These are phyloP conservation scores for Pyrus communis DNA, from an alignment of 306 rosid genomes.

Conservation along the genomic window DNA sequence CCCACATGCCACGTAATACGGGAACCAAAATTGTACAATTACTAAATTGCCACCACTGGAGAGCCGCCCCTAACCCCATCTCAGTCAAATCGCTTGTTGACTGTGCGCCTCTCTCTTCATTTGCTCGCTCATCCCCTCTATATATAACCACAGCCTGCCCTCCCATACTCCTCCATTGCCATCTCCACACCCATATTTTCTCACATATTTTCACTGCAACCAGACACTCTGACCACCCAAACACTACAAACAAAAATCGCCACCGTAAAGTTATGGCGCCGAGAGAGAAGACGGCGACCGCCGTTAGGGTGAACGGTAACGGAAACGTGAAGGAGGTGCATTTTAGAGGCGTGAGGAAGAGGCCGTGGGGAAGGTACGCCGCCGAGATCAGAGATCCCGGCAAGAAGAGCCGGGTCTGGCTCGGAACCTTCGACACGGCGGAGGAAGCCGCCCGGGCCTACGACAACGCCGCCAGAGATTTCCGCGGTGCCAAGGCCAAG, in stretches of 20 bases:
- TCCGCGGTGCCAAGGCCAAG: conserved; percentile 92
- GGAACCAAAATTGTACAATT: conserved; percentile 25
- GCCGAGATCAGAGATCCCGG: conserved; percentile 95
- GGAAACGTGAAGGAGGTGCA: conserved; percentile 61
- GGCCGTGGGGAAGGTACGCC: conserved; percentile 98
- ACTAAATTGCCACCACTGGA: conserved; percentile 16
- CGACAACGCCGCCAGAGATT: conserved; percentile 77
- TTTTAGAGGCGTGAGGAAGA: conserved; percentile 90
- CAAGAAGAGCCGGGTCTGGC: conserved; percentile 99
- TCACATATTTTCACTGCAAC: neutral
- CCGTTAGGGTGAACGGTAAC: conserved; percentile 24
- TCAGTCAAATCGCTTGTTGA: conserved; percentile 67
- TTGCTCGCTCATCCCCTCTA: conserved; percentile 24
- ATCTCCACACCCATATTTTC: neutral
- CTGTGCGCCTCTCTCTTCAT: conserved; percentile 14
- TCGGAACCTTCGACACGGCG: conserved; percentile 91
- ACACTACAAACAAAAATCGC: neutral
- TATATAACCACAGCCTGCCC: conserved; percentile 14
- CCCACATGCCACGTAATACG: conserved; percentile 70
- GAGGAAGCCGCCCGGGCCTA: conserved; percentile 95
- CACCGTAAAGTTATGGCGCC: conserved; percentile 56
- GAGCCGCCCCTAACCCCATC: conserved; percentile 33
- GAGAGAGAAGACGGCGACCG: conserved; percentile 39
- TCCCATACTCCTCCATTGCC: neutral
- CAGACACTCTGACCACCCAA: neutral